Evolutionary conservation across 495 filamentous ascomycete species (phyloP).

Genomic region (Penicillium ochrochloron): DNA sequence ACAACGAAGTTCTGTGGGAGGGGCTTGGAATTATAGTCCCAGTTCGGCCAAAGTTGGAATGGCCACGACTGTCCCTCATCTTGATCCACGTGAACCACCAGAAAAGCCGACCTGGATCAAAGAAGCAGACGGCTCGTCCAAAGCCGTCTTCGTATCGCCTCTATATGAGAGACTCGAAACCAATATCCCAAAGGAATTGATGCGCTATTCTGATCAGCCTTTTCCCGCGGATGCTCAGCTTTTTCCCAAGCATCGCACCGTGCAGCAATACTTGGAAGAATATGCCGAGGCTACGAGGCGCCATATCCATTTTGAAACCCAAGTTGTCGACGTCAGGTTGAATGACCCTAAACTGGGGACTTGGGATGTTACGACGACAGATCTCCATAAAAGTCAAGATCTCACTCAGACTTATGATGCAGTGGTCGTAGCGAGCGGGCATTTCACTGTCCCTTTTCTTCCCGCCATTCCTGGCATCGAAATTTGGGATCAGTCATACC

Average conservation of each 20-base stretch:
- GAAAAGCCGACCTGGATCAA: slow-evolving; percentile 51
- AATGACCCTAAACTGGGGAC: slow-evolving; percentile 25
- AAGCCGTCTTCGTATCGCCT: slow-evolving; percentile 64
- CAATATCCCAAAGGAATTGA: slow-evolving; percentile 83
- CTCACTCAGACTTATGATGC: slow-evolving; percentile 63
- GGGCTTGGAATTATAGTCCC: slow-evolving; percentile 75
- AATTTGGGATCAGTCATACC: slow-evolving; percentile 62
- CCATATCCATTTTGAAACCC: slow-evolving; percentile 60
- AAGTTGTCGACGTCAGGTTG: slow-evolving; percentile 56
- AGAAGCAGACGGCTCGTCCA: slow-evolving; percentile 22
- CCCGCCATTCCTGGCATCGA: slow-evolving; percentile 65
- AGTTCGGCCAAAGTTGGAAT: slow-evolving; percentile 33
- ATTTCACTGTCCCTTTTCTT: slow-evolving; percentile 74
- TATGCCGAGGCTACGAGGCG: slow-evolving; percentile 69
- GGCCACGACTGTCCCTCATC: slow-evolving; percentile 45
- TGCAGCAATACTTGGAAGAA: slow-evolving; percentile 72
- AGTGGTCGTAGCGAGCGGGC: slow-evolving; percentile 82
- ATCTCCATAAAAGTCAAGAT: slow-evolving; percentile 45
- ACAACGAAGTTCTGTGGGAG: slow-evolving; percentile 73
- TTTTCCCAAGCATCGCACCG: slow-evolving; percentile 70
- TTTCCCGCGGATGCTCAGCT: slow-evolving; percentile 68
- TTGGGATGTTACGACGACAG: slow-evolving; percentile 61
- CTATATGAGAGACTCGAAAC: slow-evolving; percentile 83
- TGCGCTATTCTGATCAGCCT: slow-evolving; percentile 74
- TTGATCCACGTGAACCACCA: slow-evolving; percentile 44